Evolutionary conservation across 257 asterid species (phyloP).

Genomic region (Schizonepeta tenuifolia): DNA sequence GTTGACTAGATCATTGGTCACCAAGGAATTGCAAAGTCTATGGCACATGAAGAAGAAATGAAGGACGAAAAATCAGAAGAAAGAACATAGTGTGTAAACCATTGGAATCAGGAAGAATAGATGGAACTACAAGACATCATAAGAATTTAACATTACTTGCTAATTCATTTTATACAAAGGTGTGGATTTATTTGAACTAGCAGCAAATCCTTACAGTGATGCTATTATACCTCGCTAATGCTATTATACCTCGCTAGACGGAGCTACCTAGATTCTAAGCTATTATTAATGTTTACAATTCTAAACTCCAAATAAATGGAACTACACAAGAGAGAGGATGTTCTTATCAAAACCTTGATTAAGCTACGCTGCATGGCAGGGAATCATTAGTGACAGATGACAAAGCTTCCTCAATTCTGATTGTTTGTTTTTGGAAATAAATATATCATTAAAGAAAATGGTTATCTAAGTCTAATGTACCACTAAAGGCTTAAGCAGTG

Average conservation of each 20-base stretch:
- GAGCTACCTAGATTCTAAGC: slow-evolving; percentile 3
- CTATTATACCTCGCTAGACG: neutral
- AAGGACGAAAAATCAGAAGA: slow-evolving; percentile 37
- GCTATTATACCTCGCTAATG: too few species aligned
- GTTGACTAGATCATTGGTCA: slow-evolving; percentile 40
- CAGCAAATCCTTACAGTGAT: neutral
- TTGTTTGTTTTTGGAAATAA: neutral
- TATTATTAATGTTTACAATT: neutral
- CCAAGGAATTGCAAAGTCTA: slow-evolving; percentile 63
- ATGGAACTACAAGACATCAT: neutral
- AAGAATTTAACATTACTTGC: slow-evolving; percentile 8
- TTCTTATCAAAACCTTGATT: neutral
- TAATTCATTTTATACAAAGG: neutral
- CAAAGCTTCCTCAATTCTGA: neutral
- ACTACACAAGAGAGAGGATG: neutral
- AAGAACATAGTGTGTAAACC: neutral
- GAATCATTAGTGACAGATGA: neutral
- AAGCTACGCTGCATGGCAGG: neutral
- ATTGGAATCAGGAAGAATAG: neutral
- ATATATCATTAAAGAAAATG: neutral
- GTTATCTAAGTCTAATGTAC: neutral
- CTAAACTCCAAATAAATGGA: slow-evolving; percentile 3
- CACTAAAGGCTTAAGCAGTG: neutral
- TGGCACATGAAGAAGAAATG: slow-evolving; percentile 36
- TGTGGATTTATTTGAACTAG: neutral